These are phyloP conservation scores for Copromyces sp. DNA, from an alignment of 495 filamentous ascomycete genomes.

Conservation along the genomic window DNA sequence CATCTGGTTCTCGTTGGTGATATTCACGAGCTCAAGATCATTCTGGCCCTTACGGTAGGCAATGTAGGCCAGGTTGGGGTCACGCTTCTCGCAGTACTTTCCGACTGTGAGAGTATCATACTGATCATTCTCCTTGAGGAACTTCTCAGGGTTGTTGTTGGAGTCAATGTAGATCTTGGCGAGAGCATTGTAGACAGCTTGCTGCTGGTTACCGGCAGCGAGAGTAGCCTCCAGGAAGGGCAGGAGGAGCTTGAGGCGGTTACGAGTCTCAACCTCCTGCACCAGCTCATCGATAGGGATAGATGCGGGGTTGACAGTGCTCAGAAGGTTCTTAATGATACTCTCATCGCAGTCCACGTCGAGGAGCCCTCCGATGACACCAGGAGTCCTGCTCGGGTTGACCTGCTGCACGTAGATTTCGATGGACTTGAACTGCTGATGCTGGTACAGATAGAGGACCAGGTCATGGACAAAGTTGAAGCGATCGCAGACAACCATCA, in stretches of 20 bases:
- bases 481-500: constrained; percentile 98
- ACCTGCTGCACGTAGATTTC: constrained; percentile 99
- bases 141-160: constrained; percentile 98
- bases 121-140: constrained; percentile 95
- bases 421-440: constrained; percentile 99
- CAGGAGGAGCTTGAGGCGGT: constrained; percentile 88
- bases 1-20: constrained; percentile 99
- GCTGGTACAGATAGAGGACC: constrained; percentile 95
- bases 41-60: constrained; percentile 96
- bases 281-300: constrained; percentile 97
- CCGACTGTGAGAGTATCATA: constrained; percentile 90
- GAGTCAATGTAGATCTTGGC: constrained; percentile 99
- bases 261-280: constrained; percentile 85
- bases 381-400: constrained; percentile 86
- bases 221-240: constrained; percentile 95
- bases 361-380: constrained; percentile 88
- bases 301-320: constrained; percentile 69
- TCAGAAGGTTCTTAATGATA: constrained; percentile 90
- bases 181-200: constrained; percentile 94
- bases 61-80: constrained; percentile 94
- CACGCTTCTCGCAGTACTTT: constrained; percentile 98
- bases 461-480: constrained; percentile 98
- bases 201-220: constrained; percentile 87
- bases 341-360: constrained; percentile 96
- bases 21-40: constrained; percentile 91